Conservation (phyloP, 805 yeast genomes). For the Wickerhamomyces queroliae region DNA sequence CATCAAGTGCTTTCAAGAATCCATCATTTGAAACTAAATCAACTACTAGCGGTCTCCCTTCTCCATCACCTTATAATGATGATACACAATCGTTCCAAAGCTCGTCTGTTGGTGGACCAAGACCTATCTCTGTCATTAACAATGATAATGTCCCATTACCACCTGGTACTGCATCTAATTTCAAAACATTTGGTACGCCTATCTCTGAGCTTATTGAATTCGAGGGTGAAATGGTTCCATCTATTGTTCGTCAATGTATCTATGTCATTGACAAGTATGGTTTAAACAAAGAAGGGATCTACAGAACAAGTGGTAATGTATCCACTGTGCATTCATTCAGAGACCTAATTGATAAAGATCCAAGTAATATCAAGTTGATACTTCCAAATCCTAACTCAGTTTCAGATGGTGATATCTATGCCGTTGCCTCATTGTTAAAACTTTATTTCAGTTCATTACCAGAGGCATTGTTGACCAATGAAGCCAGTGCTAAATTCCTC, state of each 20-base stretch:
- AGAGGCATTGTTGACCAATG: conserved; percentile 72
- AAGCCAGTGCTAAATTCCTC: conserved; percentile 55
- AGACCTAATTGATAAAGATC: conserved; percentile 69
- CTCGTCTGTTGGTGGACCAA: conserved; percentile 17
- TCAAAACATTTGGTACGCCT: conserved; percentile 75
- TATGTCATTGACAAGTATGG: conserved; percentile 84
- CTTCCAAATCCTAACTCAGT: conserved; percentile 50
- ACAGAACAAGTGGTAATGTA: conserved; percentile 78
- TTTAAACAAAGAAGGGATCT: conserved; percentile 80
- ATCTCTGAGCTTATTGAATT: conserved; percentile 70
- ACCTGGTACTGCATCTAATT: conserved; percentile 22
- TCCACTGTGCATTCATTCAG: conserved; percentile 67
- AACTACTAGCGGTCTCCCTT: conserved; percentile 7
- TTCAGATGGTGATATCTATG: conserved; percentile 75
- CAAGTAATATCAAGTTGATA: conserved; percentile 53
- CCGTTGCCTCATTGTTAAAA: conserved; percentile 84
- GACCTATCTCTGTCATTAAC: conserved; percentile 24
- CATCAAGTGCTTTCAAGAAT: conserved; percentile 8
- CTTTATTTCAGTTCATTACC: conserved; percentile 81
- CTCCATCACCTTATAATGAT: conserved; percentile 7
- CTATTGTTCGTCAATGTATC: conserved; percentile 83
- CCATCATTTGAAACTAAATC: conserved; percentile 3
- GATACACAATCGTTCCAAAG: conserved; percentile 1
- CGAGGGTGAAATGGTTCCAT: conserved; percentile 91
- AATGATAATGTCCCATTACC: conserved; percentile 22